Base-by-base conservation (phyloP, 2,329 filamentous ascomycete species). In the Trichoderma sp. region DNA sequence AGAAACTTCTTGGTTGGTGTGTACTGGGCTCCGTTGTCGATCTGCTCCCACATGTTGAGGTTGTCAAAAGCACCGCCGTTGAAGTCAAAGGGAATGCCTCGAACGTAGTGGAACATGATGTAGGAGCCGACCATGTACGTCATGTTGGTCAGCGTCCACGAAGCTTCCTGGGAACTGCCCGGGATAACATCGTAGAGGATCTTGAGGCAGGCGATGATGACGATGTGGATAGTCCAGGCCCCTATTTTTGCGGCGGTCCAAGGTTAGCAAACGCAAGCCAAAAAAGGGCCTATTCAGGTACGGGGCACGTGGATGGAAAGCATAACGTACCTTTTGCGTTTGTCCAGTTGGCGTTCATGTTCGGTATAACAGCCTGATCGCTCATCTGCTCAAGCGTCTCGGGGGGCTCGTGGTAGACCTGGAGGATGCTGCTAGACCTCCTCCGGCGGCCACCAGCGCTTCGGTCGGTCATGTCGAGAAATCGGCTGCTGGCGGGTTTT, bases 11-110 rank as follows among this genome's bases (percentile, higher is more conserved):
- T 99, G 75, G 96, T 93, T 4, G 96, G 96, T 1, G 96, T 99
- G 85, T 98, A 99, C 82, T 99, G 96, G 77, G 96, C 96, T 61
- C 96, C 96, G 79, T 98, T 97, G 85, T 99, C 96, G 81, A 99
- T 99, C 85, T 99, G 96, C 85, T 99, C 96, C 96, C 96, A 99
- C 96, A 99, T 98, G 85, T 98, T 99, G 79, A 99, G 88, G 82
- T 99, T 98, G 87, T 99, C 96, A 83, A 98, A 99, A 77, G 96
- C 96, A 72, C 96, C 96, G 71, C 93, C 92, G 81, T 99, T 99
- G 88, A 99, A 99, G 82, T 99, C 96, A 80, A 99, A 99, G 6
- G 96, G 96, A 61, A 98, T 94, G 77, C 96, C 96, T 80, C 95
- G 94, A 76, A 99, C 96, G 87, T 94, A 97, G 84, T 99, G 96